Evolutionary conservation across 176 grass and related monocot genomes (phyloP).

Genomic region (Hordeum marinum): DNA sequence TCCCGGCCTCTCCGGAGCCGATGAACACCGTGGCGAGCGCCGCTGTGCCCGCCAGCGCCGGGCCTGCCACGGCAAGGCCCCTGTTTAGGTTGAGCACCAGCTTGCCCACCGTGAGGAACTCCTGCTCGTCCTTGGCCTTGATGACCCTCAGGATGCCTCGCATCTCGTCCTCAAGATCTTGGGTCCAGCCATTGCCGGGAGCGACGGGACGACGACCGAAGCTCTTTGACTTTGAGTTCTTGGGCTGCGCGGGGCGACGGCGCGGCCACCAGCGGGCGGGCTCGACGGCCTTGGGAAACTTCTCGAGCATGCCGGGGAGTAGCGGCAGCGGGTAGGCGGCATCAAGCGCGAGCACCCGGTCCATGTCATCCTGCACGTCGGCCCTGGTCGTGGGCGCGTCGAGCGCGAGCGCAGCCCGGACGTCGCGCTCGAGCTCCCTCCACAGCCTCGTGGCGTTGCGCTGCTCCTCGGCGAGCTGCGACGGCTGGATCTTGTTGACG

Average conservation of each 20-base stretch:
- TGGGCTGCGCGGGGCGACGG: neutral
- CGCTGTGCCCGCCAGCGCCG: slow-evolving; percentile 16
- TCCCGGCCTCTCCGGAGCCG: neutral
- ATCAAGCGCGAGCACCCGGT: neutral
- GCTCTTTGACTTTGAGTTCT: neutral
- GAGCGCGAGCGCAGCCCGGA: neutral
- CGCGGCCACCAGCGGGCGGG: slow-evolving; percentile 49
- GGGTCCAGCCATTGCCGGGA: slow-evolving; percentile 42
- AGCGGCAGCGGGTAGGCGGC: neutral
- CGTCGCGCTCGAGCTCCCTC: slow-evolving; percentile 39
- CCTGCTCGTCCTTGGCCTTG: slow-evolving; percentile 40
- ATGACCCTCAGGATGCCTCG: slow-evolving; percentile 33
- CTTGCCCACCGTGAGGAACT: slow-evolving; percentile 23
- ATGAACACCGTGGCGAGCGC: slow-evolving; percentile 33
- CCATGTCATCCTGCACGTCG: slow-evolving; percentile 20
- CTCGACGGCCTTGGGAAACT: slow-evolving; percentile 41
- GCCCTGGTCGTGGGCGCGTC: no score
- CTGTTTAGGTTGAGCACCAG: slow-evolving; percentile 15
- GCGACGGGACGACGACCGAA: neutral
- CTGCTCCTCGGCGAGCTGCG: slow-evolving; percentile 70
- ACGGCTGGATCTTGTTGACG: slow-evolving; percentile 53
- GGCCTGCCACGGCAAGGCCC: slow-evolving; percentile 34
- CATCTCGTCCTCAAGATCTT: slow-evolving; percentile 55
- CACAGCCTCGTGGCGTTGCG: slow-evolving; percentile 50
- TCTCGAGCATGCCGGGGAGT: slow-evolving; percentile 20